A percentile compares a stretch with the other conserved stretches of the same genome.
Conservation (phyloP, 2,329 filamentous ascomycete species). For the Elsinoe perseae region DNA sequence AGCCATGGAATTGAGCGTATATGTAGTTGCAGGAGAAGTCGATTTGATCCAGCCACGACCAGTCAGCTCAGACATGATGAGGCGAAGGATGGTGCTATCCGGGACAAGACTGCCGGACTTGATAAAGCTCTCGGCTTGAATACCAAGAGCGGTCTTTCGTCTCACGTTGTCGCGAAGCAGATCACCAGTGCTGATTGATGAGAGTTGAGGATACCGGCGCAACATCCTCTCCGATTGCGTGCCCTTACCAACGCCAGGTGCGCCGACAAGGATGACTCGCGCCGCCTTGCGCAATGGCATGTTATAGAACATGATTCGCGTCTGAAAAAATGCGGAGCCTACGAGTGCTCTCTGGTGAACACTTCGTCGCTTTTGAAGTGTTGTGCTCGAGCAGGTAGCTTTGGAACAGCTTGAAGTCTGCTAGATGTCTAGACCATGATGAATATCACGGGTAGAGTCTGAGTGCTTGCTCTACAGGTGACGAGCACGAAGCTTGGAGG, state of each 20-base stretch:
- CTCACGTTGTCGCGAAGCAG: constrained; percentile 88
- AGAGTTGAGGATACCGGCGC: constrained; percentile 76
- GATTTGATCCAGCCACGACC: constrained; percentile 65
- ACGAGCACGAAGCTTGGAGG: neutral
- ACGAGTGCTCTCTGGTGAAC: no score
- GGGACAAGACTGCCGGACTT: constrained; percentile 82
- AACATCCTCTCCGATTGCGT: constrained; percentile 90
- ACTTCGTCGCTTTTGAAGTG: no score
- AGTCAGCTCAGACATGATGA: constrained; percentile 84
- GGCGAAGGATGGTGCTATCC: constrained; percentile 80
- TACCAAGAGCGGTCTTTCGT: constrained; percentile 74
- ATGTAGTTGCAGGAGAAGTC: constrained; percentile 33
- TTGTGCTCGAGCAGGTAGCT: neutral
- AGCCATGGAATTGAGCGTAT: constrained; percentile 38
- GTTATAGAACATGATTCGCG: constrained; percentile 15
- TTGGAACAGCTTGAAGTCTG: neutral
- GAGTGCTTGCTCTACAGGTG: no score
- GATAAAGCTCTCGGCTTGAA: constrained; percentile 85
- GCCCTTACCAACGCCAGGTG: constrained; percentile 94
- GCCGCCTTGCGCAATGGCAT: constrained; percentile 61
- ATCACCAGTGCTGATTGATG: constrained; percentile 89
- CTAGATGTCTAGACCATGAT: neutral
- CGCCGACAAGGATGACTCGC: constrained; percentile 87
- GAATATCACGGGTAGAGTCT: neutral
- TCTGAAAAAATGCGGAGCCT: no score